Base-by-base conservation (phyloP, 768 basidiomycete genomes). In the Ephemerocybe angulata region DNA sequence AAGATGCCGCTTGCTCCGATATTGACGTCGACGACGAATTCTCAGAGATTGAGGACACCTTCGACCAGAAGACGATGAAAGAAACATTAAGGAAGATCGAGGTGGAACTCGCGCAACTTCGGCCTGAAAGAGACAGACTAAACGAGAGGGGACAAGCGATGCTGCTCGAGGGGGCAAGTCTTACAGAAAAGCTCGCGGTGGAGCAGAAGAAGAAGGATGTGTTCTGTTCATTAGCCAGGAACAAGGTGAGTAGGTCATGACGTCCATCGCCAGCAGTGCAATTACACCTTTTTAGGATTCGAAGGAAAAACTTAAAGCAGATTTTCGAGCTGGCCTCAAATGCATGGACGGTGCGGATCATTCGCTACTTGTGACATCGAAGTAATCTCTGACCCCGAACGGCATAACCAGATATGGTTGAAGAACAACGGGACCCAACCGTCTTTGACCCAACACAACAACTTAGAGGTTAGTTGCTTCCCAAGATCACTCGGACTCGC, bases 121-220 rank as follows among this genome's bases (percentile, higher is more conserved):
- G 21, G 7, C 15, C 6, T 5, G 10, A 41, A 41, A 41, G 15
- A 4, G 5, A 6, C 7, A 19, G 10, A 10, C 7, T 10, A 7
- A 8, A 6, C 17, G 44, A 15, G n/a, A 24, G 24, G 24, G 27
- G 44, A 25, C 11, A 25, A 12, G 24, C 22, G 27, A 6, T 46
- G 7, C 6, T 46, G 2, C 67, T 74, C 51, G 53, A 61, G 27
- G 56, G 73, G 21, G 66, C 72, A 1, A 67, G 65, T 17, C 48
- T 75, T 13, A 71, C 75, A 58, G 76, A 78, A 57, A 75, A 75
- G 60, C 67, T 72, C 17, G 70, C 72, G 3, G 66, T 64, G 25
- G 76, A 74, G 31, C 80, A 81, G 59, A 81, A 76, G 58, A 78
- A 80, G 52, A 85, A 85, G 71, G 84, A 84, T 56, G 80, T 75